Conservation (phyloP, 108 stramenopile species). For the Mediolabrus comicus region DNA sequence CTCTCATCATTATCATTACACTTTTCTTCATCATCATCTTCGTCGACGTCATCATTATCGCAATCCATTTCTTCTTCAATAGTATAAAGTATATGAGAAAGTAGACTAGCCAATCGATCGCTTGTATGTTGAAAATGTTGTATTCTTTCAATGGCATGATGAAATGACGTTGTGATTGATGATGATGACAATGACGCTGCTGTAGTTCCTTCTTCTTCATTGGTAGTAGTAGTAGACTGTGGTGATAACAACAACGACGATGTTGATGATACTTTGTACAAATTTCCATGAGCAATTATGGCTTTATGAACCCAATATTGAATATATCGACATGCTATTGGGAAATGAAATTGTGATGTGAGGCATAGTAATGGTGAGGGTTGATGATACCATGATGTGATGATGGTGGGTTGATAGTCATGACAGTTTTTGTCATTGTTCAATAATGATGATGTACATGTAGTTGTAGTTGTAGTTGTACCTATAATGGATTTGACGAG, state of each 20-base stretch:
- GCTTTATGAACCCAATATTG: not conserved
- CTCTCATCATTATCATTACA: not conserved
- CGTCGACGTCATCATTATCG: no score
- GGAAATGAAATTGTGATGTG: slow-evolving; percentile 20
- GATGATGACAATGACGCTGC: not conserved
- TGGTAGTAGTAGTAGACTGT: not conserved
- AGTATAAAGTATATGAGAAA: not conserved
- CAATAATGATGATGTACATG: no score
- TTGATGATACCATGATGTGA: slow-evolving; percentile 22
- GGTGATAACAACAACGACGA: no score
- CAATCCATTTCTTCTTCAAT: not conserved
- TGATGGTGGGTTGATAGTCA: no score
- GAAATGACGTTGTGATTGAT: not conserved
- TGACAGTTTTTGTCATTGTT: no score
- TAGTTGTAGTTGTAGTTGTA: no score
- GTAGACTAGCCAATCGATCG: not conserved
- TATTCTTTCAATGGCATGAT: not conserved
- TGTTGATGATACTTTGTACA: no score
- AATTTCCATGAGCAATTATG: not conserved
- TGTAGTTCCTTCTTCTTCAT: not conserved
- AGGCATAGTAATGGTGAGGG: slow-evolving; percentile 36
- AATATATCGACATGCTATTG: slow-evolving; percentile 8
- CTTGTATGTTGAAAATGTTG: not conserved
- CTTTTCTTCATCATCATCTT: not conserved
- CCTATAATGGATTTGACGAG: slow-evolving; percentile 1